Percentiles rank a stretch among this genome's conserved stretches.
These are phyloP conservation scores for Neobulgaria alba DNA, from an alignment of 2,329 filamentous ascomycete genomes.

Conservation along the genomic window DNA sequence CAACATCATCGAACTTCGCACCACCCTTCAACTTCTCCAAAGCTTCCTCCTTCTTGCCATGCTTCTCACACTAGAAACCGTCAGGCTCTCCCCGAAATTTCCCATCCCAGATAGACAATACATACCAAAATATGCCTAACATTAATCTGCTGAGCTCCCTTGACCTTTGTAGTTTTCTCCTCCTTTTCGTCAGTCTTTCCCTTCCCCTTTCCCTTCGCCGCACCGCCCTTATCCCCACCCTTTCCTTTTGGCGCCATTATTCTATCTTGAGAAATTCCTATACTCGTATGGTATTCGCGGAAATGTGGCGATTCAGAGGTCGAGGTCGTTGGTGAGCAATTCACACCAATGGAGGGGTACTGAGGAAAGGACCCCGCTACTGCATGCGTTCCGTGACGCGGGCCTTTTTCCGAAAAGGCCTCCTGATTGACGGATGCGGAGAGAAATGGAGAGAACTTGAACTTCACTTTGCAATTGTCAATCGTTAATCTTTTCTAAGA, in stretches of 20 bases:
- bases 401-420: not conserved
- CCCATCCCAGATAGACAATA: not conserved
- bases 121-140: constrained; percentile 55
- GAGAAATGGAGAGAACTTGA: not conserved
- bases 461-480: not conserved
- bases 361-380: not conserved
- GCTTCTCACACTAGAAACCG: constrained; percentile 56
- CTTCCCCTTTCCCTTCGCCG: constrained; percentile 28
- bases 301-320: not conserved
- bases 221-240: constrained; percentile 20
- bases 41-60: constrained; percentile 70
- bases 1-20: constrained; percentile 67
- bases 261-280: too few relatives aligned
- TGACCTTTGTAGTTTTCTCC: constrained; percentile 36
- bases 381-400: not conserved
- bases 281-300: not conserved
- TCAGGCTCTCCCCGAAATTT: constrained; percentile 7
- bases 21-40: constrained; percentile 57
- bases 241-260: constrained; percentile 27
- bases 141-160: constrained; percentile 61
- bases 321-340: not conserved
- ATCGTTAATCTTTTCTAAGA: not conserved
- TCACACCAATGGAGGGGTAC: not conserved
- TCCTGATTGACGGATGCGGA: too few relatives aligned
- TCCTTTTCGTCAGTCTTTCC: constrained; percentile 33